These are phyloP conservation scores for Metschnikowia matae DNA, from an alignment of 805 yeast genomes.

Conservation along the genomic window DNA sequence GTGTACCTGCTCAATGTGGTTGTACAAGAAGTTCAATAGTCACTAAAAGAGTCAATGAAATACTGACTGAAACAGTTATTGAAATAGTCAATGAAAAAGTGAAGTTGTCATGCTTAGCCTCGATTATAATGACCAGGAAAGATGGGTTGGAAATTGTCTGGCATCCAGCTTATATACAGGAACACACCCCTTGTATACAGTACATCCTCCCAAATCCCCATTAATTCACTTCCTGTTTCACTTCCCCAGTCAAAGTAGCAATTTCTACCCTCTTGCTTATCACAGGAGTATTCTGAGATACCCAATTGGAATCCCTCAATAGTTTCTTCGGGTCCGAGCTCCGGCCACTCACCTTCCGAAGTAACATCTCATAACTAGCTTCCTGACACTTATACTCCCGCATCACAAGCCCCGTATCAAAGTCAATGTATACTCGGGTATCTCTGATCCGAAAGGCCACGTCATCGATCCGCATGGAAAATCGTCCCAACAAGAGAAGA, in stretches of 20 bases:
- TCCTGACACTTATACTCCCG: slow-evolving; percentile 73
- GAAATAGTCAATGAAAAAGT: no score
- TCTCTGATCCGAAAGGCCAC: slow-evolving; percentile 83
- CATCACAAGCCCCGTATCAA: slow-evolving; percentile 56
- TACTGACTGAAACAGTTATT: no score
- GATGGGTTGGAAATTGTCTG: no score
- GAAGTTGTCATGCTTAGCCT: no score
- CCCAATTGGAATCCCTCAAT: slow-evolving; percentile 67
- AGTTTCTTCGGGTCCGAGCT: slow-evolving; percentile 40
- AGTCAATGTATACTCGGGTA: slow-evolving; percentile 78
- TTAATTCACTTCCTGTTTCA: no score
- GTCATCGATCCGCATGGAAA: slow-evolving; percentile 85
- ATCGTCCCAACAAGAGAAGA: slow-evolving; percentile 65
- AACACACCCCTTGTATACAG: not conserved
- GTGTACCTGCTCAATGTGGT: slow-evolving; percentile 47
- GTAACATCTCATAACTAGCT: slow-evolving; percentile 30
- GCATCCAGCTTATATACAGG: no score
- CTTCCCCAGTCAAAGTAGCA: not conserved
- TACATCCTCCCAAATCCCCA: not conserved
- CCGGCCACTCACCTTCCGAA: slow-evolving; percentile 22
- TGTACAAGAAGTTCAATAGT: slow-evolving; percentile 54
- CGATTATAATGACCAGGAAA: no score
- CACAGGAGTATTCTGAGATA: slow-evolving; percentile 63
- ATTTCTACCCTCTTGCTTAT: slow-evolving; percentile 21
- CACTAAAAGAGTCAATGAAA: no score